These are phyloP conservation scores for Fusarium tuaranense DNA, from an alignment of 2,329 filamentous ascomycete species.

Conservation along the genomic window DNA sequence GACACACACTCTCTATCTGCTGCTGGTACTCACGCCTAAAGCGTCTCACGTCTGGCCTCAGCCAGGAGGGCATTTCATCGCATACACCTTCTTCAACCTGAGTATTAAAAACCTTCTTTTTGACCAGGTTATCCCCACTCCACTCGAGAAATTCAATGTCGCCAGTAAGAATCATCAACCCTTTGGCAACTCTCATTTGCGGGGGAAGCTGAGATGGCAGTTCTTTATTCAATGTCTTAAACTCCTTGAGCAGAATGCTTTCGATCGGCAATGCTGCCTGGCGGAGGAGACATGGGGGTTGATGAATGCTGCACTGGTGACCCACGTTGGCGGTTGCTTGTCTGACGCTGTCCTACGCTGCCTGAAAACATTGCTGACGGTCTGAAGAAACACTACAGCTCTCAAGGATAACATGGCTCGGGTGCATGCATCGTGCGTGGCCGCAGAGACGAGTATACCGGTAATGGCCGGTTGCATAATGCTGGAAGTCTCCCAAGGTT, in stretches of 20 bases:
- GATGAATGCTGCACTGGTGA: background rate
- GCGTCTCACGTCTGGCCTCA: background rate
- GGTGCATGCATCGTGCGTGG: background rate
- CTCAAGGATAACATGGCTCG: background rate
- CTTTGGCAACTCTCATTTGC: background rate
- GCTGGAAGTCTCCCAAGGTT: background rate
- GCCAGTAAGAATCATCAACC: background rate
- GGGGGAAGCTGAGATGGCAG: background rate
- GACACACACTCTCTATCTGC: background rate
- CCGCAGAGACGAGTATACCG: background rate
- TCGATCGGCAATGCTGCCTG: background rate
- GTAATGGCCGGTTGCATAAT: background rate
- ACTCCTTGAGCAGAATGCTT: background rate
- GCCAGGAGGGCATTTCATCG: background rate
- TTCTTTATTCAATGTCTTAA: background rate
- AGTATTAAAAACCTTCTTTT: background rate
- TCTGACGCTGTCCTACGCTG: background rate
- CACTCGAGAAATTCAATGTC: background rate
- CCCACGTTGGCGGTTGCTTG: background rate
- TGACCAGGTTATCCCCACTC: background rate
- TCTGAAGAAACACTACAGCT: background rate
- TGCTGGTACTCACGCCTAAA: background rate
- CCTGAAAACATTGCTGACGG: background rate
- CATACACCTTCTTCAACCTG: background rate
- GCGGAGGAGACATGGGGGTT: background rate